These are phyloP conservation scores for Mycena alexandri DNA, from an alignment of 768 basidiomycete genomes.

Conservation along the genomic window DNA sequence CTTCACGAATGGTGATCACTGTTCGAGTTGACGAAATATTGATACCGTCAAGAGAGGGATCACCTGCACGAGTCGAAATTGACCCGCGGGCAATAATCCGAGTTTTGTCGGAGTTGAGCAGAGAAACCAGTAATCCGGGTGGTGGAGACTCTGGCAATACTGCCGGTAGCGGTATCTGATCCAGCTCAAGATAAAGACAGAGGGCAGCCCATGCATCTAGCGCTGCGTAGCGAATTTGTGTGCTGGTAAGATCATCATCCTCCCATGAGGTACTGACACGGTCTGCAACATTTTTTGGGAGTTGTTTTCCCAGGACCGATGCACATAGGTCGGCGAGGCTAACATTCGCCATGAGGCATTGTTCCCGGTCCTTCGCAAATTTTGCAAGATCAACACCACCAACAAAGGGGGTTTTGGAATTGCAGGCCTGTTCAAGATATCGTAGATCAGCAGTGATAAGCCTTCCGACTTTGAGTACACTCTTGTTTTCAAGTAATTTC, in stretches of 20 bases:
- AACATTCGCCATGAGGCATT: constrained; percentile 35
- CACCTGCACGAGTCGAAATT: background rate
- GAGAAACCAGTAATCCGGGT: background rate
- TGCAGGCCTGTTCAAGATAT: constrained; percentile 3
- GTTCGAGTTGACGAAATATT: background rate
- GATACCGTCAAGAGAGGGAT: background rate
- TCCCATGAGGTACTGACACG: constrained; percentile 34
- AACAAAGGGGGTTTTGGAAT: background rate
- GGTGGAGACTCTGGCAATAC: background rate
- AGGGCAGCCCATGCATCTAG: constrained; percentile 3
- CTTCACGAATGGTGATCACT: background rate
- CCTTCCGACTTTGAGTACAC: constrained; percentile 3
- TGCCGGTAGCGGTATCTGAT: background rate
- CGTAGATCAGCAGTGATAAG: background rate
- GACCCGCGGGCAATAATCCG: background rate
- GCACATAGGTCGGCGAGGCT: constrained; percentile 49
- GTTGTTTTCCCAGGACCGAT: constrained; percentile 38
- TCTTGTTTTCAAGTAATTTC: background rate
- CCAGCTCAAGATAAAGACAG: background rate
- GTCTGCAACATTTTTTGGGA: constrained; percentile 40
- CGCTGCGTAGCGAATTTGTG: constrained; percentile 5
- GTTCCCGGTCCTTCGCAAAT: constrained; percentile 40
- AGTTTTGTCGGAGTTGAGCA: background rate
- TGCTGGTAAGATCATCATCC: background rate
- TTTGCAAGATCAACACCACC: constrained; percentile 29